Base-by-base conservation (phyloP, 441 rosid species). In the Arabidopsis lyrata region DNA sequence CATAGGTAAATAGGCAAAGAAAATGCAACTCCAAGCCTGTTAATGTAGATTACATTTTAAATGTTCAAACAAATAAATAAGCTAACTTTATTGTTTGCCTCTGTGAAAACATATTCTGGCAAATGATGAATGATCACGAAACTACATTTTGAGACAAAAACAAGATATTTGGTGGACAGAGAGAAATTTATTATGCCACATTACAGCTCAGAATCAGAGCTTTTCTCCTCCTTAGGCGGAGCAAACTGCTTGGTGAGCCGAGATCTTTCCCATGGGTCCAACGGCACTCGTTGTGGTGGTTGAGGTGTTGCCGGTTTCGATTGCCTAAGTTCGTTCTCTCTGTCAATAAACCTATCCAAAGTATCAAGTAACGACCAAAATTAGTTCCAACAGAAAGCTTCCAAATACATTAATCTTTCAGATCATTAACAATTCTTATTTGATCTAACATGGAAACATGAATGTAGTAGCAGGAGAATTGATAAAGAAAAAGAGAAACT, bases 261-360 rank as follows among this genome's bases (percentile, higher is more conserved):
- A 4, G 98, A 91, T 83, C 84, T 84, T 8, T 86, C 84, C 97
- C 97, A 93, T 9, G 96, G 98, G 75, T 93, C 95, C 67, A 94
- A 42, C 0, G 97, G 81, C 36, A 83, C 76, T 80, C 87, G 81
- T 47, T 79, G 90, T 16, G 87, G 90, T 18, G 85, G 88, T 75
- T 87, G 96, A 62, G 96, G 89, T 36, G 80, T 73, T 8, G 96
- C 88, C 24, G 94, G 95, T 78, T 89, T 93, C 7, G 96, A 86
- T 78, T 91, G 90, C 45, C 97, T 83, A 57, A 90, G 91, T 81
- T 93, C 97, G 16, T 91, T 93, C 73, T 90, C 96, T 82, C 98
- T 80, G 60, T 91, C 98, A 14, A 93, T 85, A 70, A 93, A 93
- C 86, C 95, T 92, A 88, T 27, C 49, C 63, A 52, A 24, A 20